Conservation (phyloP, 2,329 filamentous ascomycete genomes). For the Fusarium dlaminii region DNA sequence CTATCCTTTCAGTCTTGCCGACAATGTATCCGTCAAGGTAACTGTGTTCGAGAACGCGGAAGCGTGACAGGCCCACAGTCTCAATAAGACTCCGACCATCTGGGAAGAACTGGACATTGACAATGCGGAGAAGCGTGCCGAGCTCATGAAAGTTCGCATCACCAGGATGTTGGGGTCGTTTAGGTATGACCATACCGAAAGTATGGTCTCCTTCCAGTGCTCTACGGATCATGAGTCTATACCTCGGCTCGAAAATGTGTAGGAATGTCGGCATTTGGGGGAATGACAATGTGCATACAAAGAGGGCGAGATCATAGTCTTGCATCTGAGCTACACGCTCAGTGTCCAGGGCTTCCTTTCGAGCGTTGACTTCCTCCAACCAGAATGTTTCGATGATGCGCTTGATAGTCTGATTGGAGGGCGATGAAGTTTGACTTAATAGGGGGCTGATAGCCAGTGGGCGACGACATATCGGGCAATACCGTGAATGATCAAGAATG, state of each 20-base stretch:
- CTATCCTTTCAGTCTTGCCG: constrained; percentile 78
- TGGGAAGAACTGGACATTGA: constrained; percentile 75
- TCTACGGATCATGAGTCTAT: constrained; percentile 87
- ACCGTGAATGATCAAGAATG: constrained; percentile 78
- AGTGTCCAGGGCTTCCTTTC: constrained; percentile 63
- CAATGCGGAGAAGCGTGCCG: constrained; percentile 81
- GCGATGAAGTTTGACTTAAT: constrained; percentile 52
- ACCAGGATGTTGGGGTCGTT: constrained; percentile 54
- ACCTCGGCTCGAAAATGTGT: constrained; percentile 92
- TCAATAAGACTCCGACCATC: constrained; percentile 87
- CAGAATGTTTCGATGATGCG: constrained; percentile 75
- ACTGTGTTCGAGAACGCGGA: constrained; percentile 73
- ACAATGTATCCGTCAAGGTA: constrained; percentile 80
- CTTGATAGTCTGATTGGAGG: constrained; percentile 70
- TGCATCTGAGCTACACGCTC: constrained; percentile 67
- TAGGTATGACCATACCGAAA: constrained; percentile 88
- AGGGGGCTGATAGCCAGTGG: constrained; percentile 62
- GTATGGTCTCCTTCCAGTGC: constrained; percentile 76
- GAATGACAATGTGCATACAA: constrained; percentile 84
- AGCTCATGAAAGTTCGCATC: constrained; percentile 70
- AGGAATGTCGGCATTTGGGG: constrained; percentile 86
- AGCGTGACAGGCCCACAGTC: constrained; percentile 79
- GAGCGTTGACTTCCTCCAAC: constrained; percentile 68
- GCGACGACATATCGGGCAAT: constrained; percentile 84
- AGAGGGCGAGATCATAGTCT: constrained; percentile 74